phyloP scores from a whole-genome alignment of 805 yeast genomes.

The Pichia gijzeniarum region DNA sequence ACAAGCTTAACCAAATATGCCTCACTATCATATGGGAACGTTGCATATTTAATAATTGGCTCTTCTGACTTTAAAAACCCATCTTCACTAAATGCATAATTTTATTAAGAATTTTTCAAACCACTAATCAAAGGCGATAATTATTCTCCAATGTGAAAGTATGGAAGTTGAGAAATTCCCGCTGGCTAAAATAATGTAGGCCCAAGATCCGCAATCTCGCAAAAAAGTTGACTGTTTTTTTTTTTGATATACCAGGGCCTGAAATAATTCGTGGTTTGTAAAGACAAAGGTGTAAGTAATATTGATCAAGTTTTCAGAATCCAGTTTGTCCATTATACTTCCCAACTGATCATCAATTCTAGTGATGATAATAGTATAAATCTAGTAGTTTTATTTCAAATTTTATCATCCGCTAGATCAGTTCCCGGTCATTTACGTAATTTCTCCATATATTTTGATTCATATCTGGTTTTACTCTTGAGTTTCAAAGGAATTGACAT shows the following conservation, averaged over 20 bases:
- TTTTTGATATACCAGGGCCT: background rate
- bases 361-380: background rate
- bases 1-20: background rate
- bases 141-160: background rate
- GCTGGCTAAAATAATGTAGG: background rate
- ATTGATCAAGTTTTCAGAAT: background rate
- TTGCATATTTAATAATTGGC: background rate
- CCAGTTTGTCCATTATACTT: background rate
- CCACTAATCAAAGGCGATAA: background rate
- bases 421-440: background rate
- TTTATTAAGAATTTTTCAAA: too few species aligned
- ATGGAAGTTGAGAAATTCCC: background rate
- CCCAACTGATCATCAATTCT: background rate
- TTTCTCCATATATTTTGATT: background rate
- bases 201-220: background rate
- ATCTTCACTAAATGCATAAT: background rate
- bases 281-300: background rate
- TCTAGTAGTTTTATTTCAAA: background rate
- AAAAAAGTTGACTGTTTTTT: background rate
- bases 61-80: background rate
- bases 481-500: background rate
- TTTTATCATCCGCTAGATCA: background rate
- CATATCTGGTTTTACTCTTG: background rate
- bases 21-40: background rate
- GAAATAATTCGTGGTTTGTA: conserved; percentile 15